phyloP scores from a whole-genome alignment of 768 basidiomycete species.

The Trichaptum fuscoviolaceum region DNA sequence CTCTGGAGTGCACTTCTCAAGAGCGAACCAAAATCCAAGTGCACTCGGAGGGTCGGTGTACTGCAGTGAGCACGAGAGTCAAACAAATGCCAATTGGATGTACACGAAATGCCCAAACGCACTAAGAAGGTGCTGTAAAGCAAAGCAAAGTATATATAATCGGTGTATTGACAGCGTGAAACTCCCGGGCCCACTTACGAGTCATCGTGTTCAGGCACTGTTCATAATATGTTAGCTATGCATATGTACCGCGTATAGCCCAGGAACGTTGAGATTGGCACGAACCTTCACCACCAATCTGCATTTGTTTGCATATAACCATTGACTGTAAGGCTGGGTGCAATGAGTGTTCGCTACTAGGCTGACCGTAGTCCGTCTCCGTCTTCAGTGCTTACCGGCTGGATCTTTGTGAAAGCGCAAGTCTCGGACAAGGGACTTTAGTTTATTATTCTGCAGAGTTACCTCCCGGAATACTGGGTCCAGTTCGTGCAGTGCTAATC shows the following conservation, averaged over 20 bases:
- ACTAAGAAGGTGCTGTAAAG: slow-evolving; percentile 66
- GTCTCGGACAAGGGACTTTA: slow-evolving; percentile 68
- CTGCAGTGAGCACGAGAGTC: slow-evolving; percentile 31
- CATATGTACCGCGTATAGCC: no score
- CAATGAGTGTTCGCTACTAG: background rate
- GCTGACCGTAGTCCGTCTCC: background rate
- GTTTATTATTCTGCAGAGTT: slow-evolving; percentile 72
- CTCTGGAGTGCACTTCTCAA: slow-evolving; percentile 77
- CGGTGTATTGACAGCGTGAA: background rate
- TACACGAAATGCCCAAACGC: slow-evolving; percentile 18
- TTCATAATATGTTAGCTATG: no score
- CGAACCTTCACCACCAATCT: slow-evolving; percentile 88
- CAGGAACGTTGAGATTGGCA: background rate
- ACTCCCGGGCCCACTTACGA: slow-evolving; percentile 50
- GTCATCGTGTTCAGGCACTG: slow-evolving; percentile 91
- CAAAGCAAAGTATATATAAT: background rate
- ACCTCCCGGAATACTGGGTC: slow-evolving; percentile 77
- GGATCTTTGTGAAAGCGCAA: slow-evolving; percentile 84
- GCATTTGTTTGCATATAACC: slow-evolving; percentile 92
- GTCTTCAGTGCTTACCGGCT: slow-evolving; percentile 48
- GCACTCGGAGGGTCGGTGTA: slow-evolving; percentile 91
- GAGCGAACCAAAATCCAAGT: slow-evolving; percentile 93
- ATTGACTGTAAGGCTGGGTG: slow-evolving; percentile 79
- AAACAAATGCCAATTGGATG: background rate
- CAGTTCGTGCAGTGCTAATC: slow-evolving; percentile 71